phyloP scores from a whole-genome alignment of 306 rosid species.

The Dalbergia cochinchinensis region DNA sequence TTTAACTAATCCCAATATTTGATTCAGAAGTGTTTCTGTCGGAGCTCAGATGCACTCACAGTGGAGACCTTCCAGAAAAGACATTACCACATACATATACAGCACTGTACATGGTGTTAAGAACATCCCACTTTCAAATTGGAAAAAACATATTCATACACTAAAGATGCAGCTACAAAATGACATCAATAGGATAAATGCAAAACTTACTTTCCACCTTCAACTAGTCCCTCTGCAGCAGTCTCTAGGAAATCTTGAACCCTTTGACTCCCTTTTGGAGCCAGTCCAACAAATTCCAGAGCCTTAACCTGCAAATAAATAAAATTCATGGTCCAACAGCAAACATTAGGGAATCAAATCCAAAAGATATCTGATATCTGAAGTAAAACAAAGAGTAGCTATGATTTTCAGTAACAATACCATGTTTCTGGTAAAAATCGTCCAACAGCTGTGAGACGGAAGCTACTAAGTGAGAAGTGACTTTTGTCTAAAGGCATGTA shows the following conservation, averaged over 20 bases:
- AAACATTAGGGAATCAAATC: constrained; percentile 7
- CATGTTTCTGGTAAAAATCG: constrained; percentile 87
- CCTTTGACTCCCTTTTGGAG: constrained; percentile 93
- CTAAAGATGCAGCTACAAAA: not conserved
- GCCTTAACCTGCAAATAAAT: constrained; percentile 70
- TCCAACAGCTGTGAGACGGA: constrained; percentile 86
- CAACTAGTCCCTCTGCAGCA: constrained; percentile 94
- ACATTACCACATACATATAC: not conserved
- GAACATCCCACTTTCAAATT: not conserved
- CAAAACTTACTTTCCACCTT: constrained; percentile 96
- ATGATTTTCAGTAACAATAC: constrained; percentile 51
- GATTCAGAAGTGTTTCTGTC: not conserved
- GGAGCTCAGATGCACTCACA: not conserved
- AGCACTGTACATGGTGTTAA: not conserved
- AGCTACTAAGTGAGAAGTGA: constrained; percentile 87
- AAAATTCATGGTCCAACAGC: constrained; percentile 25
- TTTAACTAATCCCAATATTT: not conserved
- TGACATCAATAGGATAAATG: constrained; percentile 3
- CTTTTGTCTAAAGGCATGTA: constrained; percentile 92
- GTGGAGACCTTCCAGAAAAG: not conserved
- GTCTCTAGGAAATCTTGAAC: constrained; percentile 91
- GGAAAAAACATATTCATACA: not conserved
- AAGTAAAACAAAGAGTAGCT: constrained; percentile 23
- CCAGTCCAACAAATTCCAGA: constrained; percentile 77
- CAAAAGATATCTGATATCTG: constrained; percentile 10